Evolutionary conservation across 306 rosid species (phyloP), one percentile per base, ranked within the genome.

Genomic region (Lathyrus aphaca): DNA sequence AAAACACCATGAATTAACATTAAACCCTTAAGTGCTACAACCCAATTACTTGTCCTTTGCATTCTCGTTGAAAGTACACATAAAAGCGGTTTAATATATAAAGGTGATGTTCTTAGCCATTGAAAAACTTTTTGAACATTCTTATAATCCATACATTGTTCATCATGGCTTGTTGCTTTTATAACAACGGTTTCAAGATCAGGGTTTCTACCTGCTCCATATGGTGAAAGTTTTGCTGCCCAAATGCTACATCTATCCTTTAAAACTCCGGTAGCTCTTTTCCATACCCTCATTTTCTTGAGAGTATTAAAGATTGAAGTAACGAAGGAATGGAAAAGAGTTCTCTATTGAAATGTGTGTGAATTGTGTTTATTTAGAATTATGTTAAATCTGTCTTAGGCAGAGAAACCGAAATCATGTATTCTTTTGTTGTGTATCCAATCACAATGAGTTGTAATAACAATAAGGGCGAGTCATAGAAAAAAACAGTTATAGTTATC

Each of bases 91-190:
- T 83, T 86, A 5, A 83, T 43, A 57, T 85, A 83, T 11, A 85
- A 57, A 0, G 92, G 92, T 1, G 92, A 89, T 15, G 84, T 78
- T 0, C 82, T 72, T 1, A 88, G 78, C 92, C 91, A 89, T 74
- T 88, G 80, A 65, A 87, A 87, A n/a, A 89, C 91, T 45, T 86
- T 80, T 11, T 85, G 83, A 45, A 89, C 77, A 44, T 80, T 87
- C 71, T 79, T 85, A 74, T 86, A 89, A 62, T 92, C 96, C 25
- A 89, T 77, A 16, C 51, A 61, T 18, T 81, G 51, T 1, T 82
- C 91, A 69, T 89, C 91, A 62, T 92, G 98, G 85, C 91, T 89
- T 1, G 98, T 92, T 21, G 98, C 91, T 68, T 86, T 88, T 54
- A 92, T 89, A 59, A 92, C 69, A 15, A 78, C 69, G 0, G 81